Conservation (phyloP, 2,329 filamentous ascomycete genomes). For the Paecilomyces sp. region DNA sequence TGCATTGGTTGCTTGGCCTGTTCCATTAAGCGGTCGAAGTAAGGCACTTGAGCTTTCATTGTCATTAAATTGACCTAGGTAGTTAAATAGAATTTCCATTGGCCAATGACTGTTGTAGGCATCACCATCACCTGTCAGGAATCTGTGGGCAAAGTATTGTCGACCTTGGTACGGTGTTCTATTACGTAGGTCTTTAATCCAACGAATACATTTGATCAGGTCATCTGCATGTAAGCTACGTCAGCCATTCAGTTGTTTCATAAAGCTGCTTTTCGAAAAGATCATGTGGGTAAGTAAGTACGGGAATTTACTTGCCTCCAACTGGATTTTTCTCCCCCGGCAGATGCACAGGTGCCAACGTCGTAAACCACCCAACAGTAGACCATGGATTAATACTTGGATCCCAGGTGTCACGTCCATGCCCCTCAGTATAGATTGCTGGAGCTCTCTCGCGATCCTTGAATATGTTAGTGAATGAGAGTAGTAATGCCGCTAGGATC, state of each 20-base stretch:
- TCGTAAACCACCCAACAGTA: slow-evolving; percentile 19
- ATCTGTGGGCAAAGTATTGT: slow-evolving; percentile 32
- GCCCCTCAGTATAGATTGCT: slow-evolving; percentile 14
- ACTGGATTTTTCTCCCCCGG: not conserved
- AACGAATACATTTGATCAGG: slow-evolving; percentile 5
- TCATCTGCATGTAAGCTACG: not conserved
- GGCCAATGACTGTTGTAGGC: slow-evolving; percentile 7
- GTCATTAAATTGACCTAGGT: slow-evolving; percentile 13
- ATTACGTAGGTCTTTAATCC: slow-evolving; percentile 30
- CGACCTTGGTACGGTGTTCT: slow-evolving; percentile 28
- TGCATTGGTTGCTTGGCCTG: slow-evolving; percentile 4
- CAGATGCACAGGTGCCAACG: slow-evolving; percentile 8
- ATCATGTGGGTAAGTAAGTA: not conserved
- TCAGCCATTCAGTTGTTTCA: not conserved
- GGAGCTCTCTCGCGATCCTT: slow-evolving; percentile 7
- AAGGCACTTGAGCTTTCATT: slow-evolving; percentile 7
- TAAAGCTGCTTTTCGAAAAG: not conserved
- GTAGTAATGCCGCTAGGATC: slow-evolving; percentile 10
- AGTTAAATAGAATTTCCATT: slow-evolving; percentile 18
- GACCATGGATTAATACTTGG: slow-evolving; percentile 10
- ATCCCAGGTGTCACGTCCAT: slow-evolving; percentile 15
- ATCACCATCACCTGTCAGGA: slow-evolving; percentile 21
- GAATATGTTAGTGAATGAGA: slow-evolving; percentile 13
- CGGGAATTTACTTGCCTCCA: not conserved
- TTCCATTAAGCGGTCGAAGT: slow-evolving; percentile 7